Conservation (phyloP, 257 asterid genomes). For the Petunia axillaris region DNA sequence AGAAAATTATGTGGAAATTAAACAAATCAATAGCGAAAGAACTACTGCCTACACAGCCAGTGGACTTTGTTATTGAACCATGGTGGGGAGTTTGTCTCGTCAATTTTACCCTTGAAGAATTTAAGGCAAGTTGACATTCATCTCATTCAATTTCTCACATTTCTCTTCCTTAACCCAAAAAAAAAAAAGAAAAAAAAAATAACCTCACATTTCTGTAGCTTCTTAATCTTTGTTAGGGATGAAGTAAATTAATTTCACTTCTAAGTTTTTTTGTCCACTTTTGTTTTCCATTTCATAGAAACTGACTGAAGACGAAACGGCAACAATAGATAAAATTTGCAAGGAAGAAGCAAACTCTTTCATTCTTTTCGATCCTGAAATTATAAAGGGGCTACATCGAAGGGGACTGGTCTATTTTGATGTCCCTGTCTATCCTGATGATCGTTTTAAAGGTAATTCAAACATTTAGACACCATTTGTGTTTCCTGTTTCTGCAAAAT, state of each 20-base stretch:
- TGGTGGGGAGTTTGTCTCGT: slow-evolving; percentile 99
- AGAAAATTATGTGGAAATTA: slow-evolving; percentile 99
- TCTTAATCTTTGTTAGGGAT: slow-evolving; percentile 6
- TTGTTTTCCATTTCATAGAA: slow-evolving; percentile 52
- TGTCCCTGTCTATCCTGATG: slow-evolving; percentile 94
- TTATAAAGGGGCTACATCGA: slow-evolving; percentile 76
- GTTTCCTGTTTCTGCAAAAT: not conserved
- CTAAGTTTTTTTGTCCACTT: not conserved
- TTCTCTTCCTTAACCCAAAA: too few species aligned
- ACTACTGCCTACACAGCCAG: slow-evolving; percentile 89
- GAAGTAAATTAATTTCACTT: not conserved
- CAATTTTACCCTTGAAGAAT: slow-evolving; percentile 96
- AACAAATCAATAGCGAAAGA: slow-evolving; percentile 98
- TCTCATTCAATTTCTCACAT: slow-evolving; percentile 26
- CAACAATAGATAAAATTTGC: slow-evolving; percentile 96
- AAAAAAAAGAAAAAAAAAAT: too few species aligned
- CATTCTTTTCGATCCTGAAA: slow-evolving; percentile 88
- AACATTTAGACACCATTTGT: not conserved
- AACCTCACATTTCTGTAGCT: not conserved
- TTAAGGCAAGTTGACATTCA: slow-evolving; percentile 63
- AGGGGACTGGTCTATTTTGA: slow-evolving; percentile 96
- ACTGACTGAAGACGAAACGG: slow-evolving; percentile 97
- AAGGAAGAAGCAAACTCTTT: slow-evolving; percentile 96
- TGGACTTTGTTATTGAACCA: slow-evolving; percentile 87
- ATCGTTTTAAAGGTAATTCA: slow-evolving; percentile 87